Conservation (phyloP, 345 rosid species). For the Mercurialis annua region DNA sequence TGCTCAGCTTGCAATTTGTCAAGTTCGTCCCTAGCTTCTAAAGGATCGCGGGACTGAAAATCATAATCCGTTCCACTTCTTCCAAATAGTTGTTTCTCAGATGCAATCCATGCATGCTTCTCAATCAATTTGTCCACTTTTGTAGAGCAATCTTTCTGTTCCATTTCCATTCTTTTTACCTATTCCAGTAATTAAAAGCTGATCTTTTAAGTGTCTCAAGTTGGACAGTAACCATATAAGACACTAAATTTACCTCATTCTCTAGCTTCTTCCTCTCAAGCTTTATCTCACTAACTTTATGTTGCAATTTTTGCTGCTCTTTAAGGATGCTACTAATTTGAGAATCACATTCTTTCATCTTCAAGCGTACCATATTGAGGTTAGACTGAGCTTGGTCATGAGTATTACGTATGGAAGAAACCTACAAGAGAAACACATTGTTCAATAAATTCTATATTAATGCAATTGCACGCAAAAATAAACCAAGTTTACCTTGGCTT, state of each 20-base stretch:
- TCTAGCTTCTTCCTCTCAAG: conserved; percentile 92
- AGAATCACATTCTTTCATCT: conserved; percentile 92
- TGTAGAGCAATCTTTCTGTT: conserved; percentile 76
- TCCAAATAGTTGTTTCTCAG: conserved; percentile 93
- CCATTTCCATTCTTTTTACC: conserved; percentile 85
- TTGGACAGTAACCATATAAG: neutral
- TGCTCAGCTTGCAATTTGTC: conserved; percentile 84
- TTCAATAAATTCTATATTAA: conserved; percentile 12
- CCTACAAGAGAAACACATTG: conserved; percentile 46
- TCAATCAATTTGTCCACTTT: conserved; percentile 86
- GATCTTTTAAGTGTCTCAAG: conserved; percentile 1
- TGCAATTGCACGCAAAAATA: conserved; percentile 1
- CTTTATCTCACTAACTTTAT: conserved; percentile 62
- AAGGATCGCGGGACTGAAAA: conserved; percentile 66
- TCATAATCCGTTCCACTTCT: conserved; percentile 95
- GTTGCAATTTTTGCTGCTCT: conserved; percentile 72
- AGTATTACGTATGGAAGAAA: conserved; percentile 44
- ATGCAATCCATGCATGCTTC: conserved; percentile 91
- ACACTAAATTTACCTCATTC: conserved; percentile 67
- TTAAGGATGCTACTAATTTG: conserved; percentile 63
- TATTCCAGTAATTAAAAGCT: conserved; percentile 16
- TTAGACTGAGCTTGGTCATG: conserved; percentile 64
- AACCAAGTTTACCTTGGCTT: conserved; percentile 51
- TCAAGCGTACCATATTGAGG: conserved; percentile 58
- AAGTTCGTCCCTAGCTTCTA: conserved; percentile 73